phyloP scores from a whole-genome alignment of 495 filamentous ascomycete genomes.

The Talaromyces nanjingensis region DNA sequence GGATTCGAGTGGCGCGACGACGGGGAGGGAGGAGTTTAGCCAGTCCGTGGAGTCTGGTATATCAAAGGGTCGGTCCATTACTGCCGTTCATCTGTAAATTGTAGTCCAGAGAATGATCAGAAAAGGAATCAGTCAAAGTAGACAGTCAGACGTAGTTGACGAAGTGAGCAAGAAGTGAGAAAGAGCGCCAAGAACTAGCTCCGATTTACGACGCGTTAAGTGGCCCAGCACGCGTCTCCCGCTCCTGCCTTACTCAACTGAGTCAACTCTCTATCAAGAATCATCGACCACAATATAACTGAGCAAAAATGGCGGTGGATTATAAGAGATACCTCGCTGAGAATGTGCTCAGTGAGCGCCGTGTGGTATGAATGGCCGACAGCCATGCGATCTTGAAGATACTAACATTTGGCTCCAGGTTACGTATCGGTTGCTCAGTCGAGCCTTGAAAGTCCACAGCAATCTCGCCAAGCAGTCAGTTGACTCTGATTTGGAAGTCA shows the following conservation, averaged over 20 bases:
- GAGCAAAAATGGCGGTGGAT: constrained; percentile 43
- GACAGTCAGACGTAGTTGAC: neutral
- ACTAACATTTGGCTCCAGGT: constrained; percentile 43
- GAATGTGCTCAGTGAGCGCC: constrained; percentile 68
- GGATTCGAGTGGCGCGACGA: constrained; percentile 70
- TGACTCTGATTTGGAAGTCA: constrained; percentile 2
- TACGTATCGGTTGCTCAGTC: constrained; percentile 76
- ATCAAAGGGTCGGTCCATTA: constrained; percentile 47
- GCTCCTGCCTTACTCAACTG: neutral
- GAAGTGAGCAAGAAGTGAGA: neutral
- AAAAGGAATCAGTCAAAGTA: neutral
- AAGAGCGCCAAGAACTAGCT: constrained; percentile 2
- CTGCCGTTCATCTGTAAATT: neutral
- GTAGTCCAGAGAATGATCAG: neutral
- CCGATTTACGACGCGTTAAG: constrained; percentile 47
- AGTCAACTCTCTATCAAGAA: neutral
- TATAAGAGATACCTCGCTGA: constrained; percentile 68
- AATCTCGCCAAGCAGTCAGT: constrained; percentile 75
- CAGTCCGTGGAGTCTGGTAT: constrained; percentile 91
- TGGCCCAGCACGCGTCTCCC: constrained; percentile 35
- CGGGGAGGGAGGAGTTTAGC: constrained; percentile 68
- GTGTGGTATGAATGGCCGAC: constrained; percentile 48
- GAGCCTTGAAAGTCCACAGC: constrained; percentile 71
- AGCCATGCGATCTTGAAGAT: neutral
- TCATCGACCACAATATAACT: neutral